These are phyloP conservation scores for Mallotus repandus DNA, from an alignment of 441 rosid genomes.

Conservation along the genomic window DNA sequence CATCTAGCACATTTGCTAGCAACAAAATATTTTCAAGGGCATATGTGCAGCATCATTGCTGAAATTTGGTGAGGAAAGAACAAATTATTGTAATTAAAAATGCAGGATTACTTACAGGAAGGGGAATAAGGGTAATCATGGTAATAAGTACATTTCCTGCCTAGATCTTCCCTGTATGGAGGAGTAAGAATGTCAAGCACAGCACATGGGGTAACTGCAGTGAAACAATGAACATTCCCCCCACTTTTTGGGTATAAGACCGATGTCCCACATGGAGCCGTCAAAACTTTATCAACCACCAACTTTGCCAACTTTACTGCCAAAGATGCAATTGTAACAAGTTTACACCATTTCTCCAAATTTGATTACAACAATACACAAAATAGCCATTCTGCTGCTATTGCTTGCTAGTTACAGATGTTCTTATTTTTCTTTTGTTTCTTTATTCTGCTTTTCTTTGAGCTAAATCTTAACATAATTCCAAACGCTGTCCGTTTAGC, in stretches of 20 bases:
- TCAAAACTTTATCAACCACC: conserved; percentile 57
- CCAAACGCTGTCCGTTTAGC: neutral
- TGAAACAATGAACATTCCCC: conserved; percentile 92
- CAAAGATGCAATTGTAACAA: conserved; percentile 19
- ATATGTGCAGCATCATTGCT: neutral
- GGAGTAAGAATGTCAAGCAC: conserved; percentile 90
- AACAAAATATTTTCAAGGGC: neutral
- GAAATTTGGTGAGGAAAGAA: neutral
- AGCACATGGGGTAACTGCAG: conserved; percentile 87
- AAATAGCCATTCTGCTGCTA: conserved; percentile 3
- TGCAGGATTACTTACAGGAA: conserved; percentile 42
- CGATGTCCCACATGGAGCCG: conserved; percentile 63
- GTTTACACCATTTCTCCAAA: neutral
- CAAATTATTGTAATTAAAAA: neutral
- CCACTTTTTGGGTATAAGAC: conserved; percentile 77
- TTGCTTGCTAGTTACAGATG: neutral
- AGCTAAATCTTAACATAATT: neutral
- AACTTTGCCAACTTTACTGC: conserved; percentile 75
- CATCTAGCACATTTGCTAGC: neutral
- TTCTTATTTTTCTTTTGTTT: neutral
- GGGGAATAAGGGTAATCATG: conserved; percentile 65
- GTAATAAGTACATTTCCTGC: conserved; percentile 83
- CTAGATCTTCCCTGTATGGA: conserved; percentile 67
- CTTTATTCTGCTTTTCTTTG: neutral
- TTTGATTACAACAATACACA: neutral